Percentiles rank a stretch among this genome's conserved stretches.
phyloP scores from a whole-genome alignment of 2,329 filamentous ascomycete genomes.

The Penicillium corylophilum region DNA sequence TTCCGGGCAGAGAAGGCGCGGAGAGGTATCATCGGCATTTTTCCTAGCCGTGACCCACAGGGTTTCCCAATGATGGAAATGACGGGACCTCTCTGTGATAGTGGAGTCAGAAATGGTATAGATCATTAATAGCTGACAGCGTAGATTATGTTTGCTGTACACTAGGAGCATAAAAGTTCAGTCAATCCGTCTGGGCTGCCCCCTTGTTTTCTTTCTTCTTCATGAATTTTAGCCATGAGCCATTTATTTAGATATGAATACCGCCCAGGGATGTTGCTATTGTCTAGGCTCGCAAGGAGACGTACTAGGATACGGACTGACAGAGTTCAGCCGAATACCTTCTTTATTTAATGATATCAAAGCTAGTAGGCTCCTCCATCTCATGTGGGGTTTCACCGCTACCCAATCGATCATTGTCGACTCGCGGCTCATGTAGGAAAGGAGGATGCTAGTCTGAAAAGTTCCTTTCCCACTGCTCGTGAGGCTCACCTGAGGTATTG shows the following conservation, averaged over 20 bases:
- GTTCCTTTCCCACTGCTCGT: constrained; percentile 75
- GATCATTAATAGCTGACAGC: neutral
- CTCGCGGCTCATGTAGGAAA: constrained; percentile 73
- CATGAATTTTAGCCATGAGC: constrained; percentile 51
- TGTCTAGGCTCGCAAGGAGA: constrained; percentile 67
- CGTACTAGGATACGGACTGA: constrained; percentile 68
- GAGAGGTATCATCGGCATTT: neutral
- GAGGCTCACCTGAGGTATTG: constrained; percentile 26
- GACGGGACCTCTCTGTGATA: neutral
- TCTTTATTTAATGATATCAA: constrained; percentile 67
- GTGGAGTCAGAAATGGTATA: neutral
- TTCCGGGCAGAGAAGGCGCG: neutral
- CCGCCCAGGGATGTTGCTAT: constrained; percentile 71
- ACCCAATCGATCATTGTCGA: constrained; percentile 82
- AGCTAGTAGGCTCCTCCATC: too few relatives aligned
- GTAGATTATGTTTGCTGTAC: neutral
- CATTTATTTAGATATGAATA: constrained; percentile 63
- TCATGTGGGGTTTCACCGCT: constrained; percentile 81
- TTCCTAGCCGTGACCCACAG: neutral
- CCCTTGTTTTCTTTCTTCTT: neutral
- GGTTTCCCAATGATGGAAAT: neutral
- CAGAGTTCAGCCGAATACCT: constrained; percentile 73
- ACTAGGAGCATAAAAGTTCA: neutral
- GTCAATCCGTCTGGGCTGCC: too few relatives aligned
- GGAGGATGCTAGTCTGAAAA: constrained; percentile 81